Conservation (phyloP, 495 filamentous ascomycete species). For the Venustampulla echinocandica region DNA sequence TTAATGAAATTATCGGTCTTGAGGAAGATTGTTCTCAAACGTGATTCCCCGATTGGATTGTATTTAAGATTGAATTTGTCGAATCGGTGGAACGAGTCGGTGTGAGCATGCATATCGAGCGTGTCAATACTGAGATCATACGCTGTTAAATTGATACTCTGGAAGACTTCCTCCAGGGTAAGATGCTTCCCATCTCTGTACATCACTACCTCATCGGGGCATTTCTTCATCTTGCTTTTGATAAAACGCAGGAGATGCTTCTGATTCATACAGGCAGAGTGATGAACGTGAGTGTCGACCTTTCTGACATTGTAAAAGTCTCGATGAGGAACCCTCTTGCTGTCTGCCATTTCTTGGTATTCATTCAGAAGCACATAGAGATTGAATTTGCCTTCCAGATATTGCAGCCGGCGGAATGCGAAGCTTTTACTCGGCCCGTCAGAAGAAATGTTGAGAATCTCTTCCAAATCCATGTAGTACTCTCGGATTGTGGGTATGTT, state of each 20-base stretch:
- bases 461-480: conserved; percentile 91
- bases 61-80: conserved; percentile 99
- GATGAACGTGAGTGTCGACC: conserved; percentile 97
- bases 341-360: conserved; percentile 96
- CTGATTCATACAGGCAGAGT: conserved; percentile 99
- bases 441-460: conserved; percentile 72
- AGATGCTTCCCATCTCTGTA: conserved; percentile 88
- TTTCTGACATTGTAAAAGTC: conserved; percentile 99
- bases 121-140: conserved; percentile 99
- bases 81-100: conserved; percentile 96
- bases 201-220: conserved; percentile 84
- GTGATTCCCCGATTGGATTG: conserved; percentile 93
- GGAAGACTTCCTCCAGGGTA: conserved; percentile 87
- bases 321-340: conserved; percentile 91
- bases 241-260: conserved; percentile 97
- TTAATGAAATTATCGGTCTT: conserved; percentile 98
- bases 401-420: conserved; percentile 86
- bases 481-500: conserved; percentile 81
- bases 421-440: conserved; percentile 97
- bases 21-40: conserved; percentile 88
- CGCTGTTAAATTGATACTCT: conserved; percentile 91
- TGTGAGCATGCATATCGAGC: conserved; percentile 96
- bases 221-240: conserved; percentile 99
- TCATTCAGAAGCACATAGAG: conserved; percentile 87
- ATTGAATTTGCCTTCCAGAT: conserved; percentile 93